These are phyloP conservation scores for Thermomyces lanuginosus DNA, from an alignment of 2,329 filamentous ascomycete genomes.

Conservation along the genomic window DNA sequence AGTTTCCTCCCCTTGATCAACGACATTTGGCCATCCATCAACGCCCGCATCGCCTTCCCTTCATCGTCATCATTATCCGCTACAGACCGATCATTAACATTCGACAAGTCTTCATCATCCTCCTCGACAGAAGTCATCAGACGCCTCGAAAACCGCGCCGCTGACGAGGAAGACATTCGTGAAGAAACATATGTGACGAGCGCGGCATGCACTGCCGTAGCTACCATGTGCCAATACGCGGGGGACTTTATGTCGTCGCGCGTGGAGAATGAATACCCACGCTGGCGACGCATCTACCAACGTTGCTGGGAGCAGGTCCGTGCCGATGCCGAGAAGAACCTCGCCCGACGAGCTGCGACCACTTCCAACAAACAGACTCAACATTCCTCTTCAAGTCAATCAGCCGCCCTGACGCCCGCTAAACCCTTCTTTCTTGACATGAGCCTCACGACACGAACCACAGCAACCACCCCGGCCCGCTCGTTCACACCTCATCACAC, in stretches of 20 bases:
- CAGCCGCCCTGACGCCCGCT: neutral
- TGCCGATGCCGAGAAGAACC: slow-evolving; percentile 19
- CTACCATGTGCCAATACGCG: slow-evolving; percentile 51
- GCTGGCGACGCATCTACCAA: slow-evolving; percentile 27
- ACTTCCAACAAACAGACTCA: slow-evolving; percentile 1
- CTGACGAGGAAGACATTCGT: slow-evolving; percentile 13
- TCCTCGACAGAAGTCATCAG: slow-evolving; percentile 36
- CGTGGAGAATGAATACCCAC: slow-evolving; percentile 50
- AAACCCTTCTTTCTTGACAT: slow-evolving; percentile 7
- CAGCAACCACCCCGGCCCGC: slow-evolving; percentile 9
- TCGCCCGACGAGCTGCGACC: slow-evolving; percentile 16
- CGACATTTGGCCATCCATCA: slow-evolving; percentile 71
- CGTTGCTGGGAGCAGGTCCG: slow-evolving; percentile 22
- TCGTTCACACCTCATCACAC: slow-evolving; percentile 24
- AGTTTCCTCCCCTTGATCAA: slow-evolving; percentile 80
- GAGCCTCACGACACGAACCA: slow-evolving; percentile 9
- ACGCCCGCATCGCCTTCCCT: slow-evolving; percentile 20
- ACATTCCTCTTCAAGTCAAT: slow-evolving; percentile 1
- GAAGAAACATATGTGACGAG: slow-evolving; percentile 41
- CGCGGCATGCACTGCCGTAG: slow-evolving; percentile 53
- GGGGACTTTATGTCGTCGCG: slow-evolving; percentile 68
- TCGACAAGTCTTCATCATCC: too few species aligned
- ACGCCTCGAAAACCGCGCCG: slow-evolving; percentile 31
- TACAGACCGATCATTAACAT: too few species aligned
- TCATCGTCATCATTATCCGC: slow-evolving; percentile 33